These are phyloP conservation scores for Aphanomyces invadans DNA, from an alignment of 352 stramenopile genomes.

Conservation along the genomic window DNA sequence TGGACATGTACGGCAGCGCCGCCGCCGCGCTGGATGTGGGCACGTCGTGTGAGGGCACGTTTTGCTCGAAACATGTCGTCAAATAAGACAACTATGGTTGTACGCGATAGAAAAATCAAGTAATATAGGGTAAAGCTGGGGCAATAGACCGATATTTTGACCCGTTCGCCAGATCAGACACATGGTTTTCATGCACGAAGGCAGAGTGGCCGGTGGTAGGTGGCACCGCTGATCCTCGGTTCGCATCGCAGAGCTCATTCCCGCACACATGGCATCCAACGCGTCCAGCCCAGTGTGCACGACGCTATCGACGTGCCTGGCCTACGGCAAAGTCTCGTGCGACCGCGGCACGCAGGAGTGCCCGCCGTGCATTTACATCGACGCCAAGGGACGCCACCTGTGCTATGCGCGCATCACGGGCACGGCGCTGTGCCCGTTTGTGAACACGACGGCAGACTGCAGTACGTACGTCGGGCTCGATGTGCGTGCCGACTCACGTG, in stretches of 20 bases:
- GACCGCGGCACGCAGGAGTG: background rate
- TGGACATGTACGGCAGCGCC: too few species aligned
- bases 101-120: too few species aligned
- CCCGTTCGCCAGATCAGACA: too few species aligned
- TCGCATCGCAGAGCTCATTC: background rate
- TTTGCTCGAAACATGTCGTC: too few species aligned
- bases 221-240: too few species aligned
- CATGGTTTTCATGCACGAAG: background rate
- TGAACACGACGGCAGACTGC: conserved; percentile 8
- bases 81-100: too few species aligned
- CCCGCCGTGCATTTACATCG: conserved; percentile 8
- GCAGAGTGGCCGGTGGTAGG: background rate
- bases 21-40: too few species aligned
- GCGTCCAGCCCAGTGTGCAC: background rate
- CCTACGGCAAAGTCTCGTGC: background rate
- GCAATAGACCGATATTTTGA: too few species aligned
- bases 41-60: too few species aligned
- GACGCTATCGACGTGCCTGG: background rate
- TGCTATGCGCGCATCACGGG: conserved; percentile 4
- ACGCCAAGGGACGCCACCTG: background rate
- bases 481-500: background rate
- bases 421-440: conserved; percentile 6
- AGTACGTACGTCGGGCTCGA: background rate
- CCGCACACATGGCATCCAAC: background rate
- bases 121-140: too few species aligned